These are phyloP conservation scores for Schizopora paradoxa DNA, from an alignment of 1,284 basidiomycete genomes.

Conservation along the genomic window DNA sequence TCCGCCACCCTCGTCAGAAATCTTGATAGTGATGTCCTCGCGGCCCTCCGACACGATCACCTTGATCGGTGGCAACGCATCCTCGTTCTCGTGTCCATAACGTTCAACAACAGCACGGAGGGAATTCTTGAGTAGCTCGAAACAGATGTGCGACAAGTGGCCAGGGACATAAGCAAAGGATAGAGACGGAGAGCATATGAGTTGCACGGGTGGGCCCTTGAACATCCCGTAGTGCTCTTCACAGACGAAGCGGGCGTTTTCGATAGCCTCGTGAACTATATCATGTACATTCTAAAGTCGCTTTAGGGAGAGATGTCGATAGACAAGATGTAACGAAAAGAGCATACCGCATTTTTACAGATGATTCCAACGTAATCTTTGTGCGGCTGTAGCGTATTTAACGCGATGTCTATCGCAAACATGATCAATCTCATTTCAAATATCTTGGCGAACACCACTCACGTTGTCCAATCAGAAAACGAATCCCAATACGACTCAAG, in stretches of 20 bases:
- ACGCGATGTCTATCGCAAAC: conserved; percentile 66
- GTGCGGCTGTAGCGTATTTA: conserved; percentile 87
- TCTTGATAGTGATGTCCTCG: conserved; percentile 98
- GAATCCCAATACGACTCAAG: conserved; percentile 94
- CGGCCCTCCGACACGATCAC: conserved; percentile 94
- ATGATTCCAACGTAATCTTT: conserved; percentile 97
- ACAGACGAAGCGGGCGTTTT: conserved; percentile 97
- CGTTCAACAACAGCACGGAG: conserved; percentile 95
- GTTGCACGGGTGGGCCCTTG: conserved; percentile 93
- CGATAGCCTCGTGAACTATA: conserved; percentile 97
- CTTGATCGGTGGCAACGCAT: conserved; percentile 89
- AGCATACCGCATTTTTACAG: conserved; percentile 82
- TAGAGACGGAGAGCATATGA: conserved; percentile 88
- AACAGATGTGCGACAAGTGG: conserved; percentile 93
- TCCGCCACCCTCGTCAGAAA: conserved; percentile 93
- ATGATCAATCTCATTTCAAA: conserved; percentile 11
- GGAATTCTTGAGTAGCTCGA: conserved; percentile 99
- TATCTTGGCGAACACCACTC: conserved; percentile 27
- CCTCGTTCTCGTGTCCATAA: conserved; percentile 80
- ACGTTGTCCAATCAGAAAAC: conserved; percentile 94
- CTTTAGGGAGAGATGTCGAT: conserved; percentile 8
- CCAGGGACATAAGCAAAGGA: conserved; percentile 96
- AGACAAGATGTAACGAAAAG: conserved; percentile 5
- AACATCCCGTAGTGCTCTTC: conserved; percentile 98
- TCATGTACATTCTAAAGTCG: conserved; percentile 77